Percentiles rank a stretch among this genome's conserved stretches.
Evolutionary conservation across 768 basidiomycete species (phyloP).

Genomic region (Boletus tylopilopsis): DNA sequence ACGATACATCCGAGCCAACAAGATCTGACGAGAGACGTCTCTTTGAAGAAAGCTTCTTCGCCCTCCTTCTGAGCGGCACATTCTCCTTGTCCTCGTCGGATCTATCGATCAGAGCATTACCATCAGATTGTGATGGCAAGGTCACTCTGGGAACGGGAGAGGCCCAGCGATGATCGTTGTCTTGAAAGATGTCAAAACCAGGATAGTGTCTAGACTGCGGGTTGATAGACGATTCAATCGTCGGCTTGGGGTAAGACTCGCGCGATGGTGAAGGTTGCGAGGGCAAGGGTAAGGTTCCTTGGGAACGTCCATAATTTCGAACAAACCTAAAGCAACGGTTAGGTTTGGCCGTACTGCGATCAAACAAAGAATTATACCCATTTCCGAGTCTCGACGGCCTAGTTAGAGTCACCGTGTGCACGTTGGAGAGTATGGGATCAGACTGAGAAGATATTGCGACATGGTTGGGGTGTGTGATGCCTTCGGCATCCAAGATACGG

Average conservation of each 20-base stretch:
- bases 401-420: slow-evolving; percentile 26
- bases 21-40: slow-evolving; percentile 12
- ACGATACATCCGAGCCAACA: slow-evolving; percentile 1
- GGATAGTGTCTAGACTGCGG: slow-evolving; percentile 63
- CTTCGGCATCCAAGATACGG: slow-evolving; percentile 57
- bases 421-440: slow-evolving; percentile 15
- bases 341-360: slow-evolving; percentile 34
- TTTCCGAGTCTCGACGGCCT: slow-evolving; percentile 32
- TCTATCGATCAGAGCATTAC: slow-evolving; percentile 5
- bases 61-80: slow-evolving; percentile 42
- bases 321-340: slow-evolving; percentile 24
- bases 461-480: slow-evolving; percentile 35
- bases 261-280: slow-evolving; percentile 12
- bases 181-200: slow-evolving; percentile 58
- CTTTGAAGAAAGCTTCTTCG: slow-evolving; percentile 37
- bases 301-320: slow-evolving; percentile 7
- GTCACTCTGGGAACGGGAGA: background rate
- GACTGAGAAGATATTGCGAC: slow-evolving; percentile 15
- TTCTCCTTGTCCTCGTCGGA: slow-evolving; percentile 59
- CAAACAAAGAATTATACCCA: slow-evolving; percentile 25
- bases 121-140: background rate
- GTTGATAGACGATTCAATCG: slow-evolving; percentile 41
- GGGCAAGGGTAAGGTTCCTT: slow-evolving; percentile 9
- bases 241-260: slow-evolving; percentile 26
- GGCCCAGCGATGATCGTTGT: slow-evolving; percentile 26